Evolutionary conservation across 2,329 filamentous ascomycete species (phyloP), one percentile per base, ranked within the genome.

Genomic region (Colletotrichum incanum): DNA sequence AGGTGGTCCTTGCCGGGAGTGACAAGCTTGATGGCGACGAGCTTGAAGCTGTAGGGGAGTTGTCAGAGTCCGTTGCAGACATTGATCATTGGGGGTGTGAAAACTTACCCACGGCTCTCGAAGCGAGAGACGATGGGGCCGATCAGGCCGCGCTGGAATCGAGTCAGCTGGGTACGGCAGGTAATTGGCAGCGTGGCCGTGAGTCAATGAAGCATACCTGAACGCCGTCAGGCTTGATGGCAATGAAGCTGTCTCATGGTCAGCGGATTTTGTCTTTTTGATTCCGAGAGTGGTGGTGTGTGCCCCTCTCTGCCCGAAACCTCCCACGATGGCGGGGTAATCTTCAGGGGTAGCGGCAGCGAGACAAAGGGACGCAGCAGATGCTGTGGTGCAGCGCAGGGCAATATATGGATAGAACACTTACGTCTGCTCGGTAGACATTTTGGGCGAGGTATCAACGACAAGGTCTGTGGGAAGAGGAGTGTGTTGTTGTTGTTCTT

Each of bases 191-290:
- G 55, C 67, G 65, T 67, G 28, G 37, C 55, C 37, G 14, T 28
- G 49, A 52, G 63, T 59, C 55, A 72, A 73, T 56, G 72, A 73
- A 55, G 54, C 87, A 79, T 92, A 97, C 95, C 93, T 98, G 96
- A 88, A 98, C 96, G 86, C 96, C 96, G 88, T 98, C 96, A 80
- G 96, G 96, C 95, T 99, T 99, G 92, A 99, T 94, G 84, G 96
- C 96, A 91, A 98, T 98, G 94, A 98, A 98, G 89, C 96, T 98
- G 54, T 67, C 28, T 62, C 52, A 34, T 47, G 18, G 72, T 75
- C 58, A 75, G 72, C 71, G 34, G 28, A 59, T 66, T 54, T 71
- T 59, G 50, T 63, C 56, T 45, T 61, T 61, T 60, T 39, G 20
- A 23, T 41, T 62, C 23, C 41, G 23, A n/a, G 18, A 20, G 49